phyloP scores from a whole-genome alignment of 192 early-diverging fungal species.

The Backusella tarrabulga region DNA sequence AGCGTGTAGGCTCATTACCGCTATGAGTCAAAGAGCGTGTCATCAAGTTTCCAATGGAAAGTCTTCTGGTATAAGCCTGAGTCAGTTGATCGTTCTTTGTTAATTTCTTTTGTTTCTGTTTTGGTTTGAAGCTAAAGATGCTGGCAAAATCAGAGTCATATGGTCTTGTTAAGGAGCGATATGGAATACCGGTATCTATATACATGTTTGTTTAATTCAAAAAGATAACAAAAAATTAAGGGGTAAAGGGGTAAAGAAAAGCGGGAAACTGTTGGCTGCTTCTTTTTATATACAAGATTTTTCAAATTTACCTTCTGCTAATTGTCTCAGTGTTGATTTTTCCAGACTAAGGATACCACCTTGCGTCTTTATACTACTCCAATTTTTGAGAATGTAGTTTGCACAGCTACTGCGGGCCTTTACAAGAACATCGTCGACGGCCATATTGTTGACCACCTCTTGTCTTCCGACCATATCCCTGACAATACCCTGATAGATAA shows the following conservation, averaged over 20 bases:
- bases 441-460: slow-evolving; percentile 35
- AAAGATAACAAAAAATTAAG: background rate
- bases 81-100: background rate
- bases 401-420: slow-evolving; percentile 19
- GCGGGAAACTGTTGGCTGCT: background rate
- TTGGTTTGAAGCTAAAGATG: slow-evolving; percentile 30
- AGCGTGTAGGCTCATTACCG: background rate
- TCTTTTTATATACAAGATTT: background rate
- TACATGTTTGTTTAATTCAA: slow-evolving; percentile 4
- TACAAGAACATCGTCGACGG: slow-evolving; percentile 30
- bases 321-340: slow-evolving; percentile 11
- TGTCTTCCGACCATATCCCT: slow-evolving; percentile 32
- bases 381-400: slow-evolving; percentile 15
- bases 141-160: slow-evolving; percentile 22
- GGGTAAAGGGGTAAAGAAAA: background rate
- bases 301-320: slow-evolving; percentile 27
- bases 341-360: slow-evolving; percentile 23
- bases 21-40: background rate
- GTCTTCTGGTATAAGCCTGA: background rate
- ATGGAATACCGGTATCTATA: slow-evolving; percentile 27
- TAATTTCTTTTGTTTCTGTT: background rate
- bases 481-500: slow-evolving; percentile 36
- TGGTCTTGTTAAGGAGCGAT: slow-evolving; percentile 23
- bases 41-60: slow-evolving; percentile 3
- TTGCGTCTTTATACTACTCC: slow-evolving; percentile 24